These are phyloP conservation scores for Sporothrix sp. DNA, from an alignment of 2,329 filamentous ascomycete genomes.

Conservation along the genomic window DNA sequence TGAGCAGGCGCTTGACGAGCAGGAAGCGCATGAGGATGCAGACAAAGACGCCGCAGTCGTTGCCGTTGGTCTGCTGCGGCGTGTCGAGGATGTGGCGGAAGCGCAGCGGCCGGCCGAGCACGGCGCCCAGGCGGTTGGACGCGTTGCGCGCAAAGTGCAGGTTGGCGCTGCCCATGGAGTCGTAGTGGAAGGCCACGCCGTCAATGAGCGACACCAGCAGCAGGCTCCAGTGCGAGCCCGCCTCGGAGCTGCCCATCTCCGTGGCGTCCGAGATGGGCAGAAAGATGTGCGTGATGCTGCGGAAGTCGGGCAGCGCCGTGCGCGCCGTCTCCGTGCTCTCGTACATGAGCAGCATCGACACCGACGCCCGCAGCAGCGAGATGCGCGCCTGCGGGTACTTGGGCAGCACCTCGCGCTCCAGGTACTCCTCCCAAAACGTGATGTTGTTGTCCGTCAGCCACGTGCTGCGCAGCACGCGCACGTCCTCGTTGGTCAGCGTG, in stretches of 20 bases:
- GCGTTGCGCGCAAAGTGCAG: constrained; percentile 60
- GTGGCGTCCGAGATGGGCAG: constrained; percentile 86
- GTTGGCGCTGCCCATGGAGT: constrained; percentile 72
- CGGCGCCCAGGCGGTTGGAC: constrained; percentile 55
- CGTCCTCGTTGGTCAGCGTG: constrained; percentile 68
- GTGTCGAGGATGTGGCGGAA: constrained; percentile 78
- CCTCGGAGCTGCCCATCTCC: constrained; percentile 69
- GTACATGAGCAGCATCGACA: constrained; percentile 84
- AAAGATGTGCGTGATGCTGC: constrained; percentile 78
- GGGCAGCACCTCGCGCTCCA: constrained; percentile 79
- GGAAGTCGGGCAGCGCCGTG: constrained; percentile 59
- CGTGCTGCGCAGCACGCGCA: constrained; percentile 79
- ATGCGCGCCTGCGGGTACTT: constrained; percentile 78
- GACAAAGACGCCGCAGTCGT: constrained; percentile 92
- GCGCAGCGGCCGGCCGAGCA: constrained; percentile 57
- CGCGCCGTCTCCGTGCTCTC: constrained; percentile 28
- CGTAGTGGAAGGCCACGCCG: constrained; percentile 91
- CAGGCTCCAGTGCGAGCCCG: constrained; percentile 89
- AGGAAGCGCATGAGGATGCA: constrained; percentile 92
- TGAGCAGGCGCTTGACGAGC: constrained; percentile 73
- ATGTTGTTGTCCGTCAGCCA: constrained; percentile 99
- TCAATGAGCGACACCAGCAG: constrained; percentile 84
- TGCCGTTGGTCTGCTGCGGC: constrained; percentile 85
- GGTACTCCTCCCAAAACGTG: constrained; percentile 95
- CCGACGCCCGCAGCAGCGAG: constrained; percentile 79